A percentile compares a stretch with the other conserved stretches of the same genome.
Conservation (phyloP, 163 green algal species). For the Prototheca stagnorum region DNA sequence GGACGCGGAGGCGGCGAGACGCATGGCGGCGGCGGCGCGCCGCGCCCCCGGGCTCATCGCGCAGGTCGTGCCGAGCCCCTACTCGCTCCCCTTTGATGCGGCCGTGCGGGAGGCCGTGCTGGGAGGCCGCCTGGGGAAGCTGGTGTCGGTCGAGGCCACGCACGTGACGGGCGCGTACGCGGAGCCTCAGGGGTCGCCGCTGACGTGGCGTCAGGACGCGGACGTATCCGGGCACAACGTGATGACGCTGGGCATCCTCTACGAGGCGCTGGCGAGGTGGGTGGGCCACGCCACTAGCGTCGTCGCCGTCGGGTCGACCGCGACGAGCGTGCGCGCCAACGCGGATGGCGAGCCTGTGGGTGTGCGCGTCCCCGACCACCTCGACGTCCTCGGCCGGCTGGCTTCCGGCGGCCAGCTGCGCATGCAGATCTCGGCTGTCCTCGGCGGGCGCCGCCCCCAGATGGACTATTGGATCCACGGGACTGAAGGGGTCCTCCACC, state of each 20-base stretch:
- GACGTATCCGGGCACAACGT: slow-evolving; percentile 20
- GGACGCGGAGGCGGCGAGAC: slow-evolving; percentile 10
- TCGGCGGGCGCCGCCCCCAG: slow-evolving; percentile 10
- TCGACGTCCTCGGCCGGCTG: slow-evolving; percentile 21
- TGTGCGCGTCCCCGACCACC: slow-evolving; percentile 16
- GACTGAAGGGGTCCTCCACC: neutral
- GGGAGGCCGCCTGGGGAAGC: neutral
- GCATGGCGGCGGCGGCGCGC: slow-evolving; percentile 11
- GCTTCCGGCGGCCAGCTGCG: slow-evolving; percentile 18
- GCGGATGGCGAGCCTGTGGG: neutral
- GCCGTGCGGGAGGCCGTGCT: slow-evolving; percentile 6
- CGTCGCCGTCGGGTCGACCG: slow-evolving; percentile 8
- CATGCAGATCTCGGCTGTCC: slow-evolving; percentile 14
- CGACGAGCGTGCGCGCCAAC: slow-evolving; percentile 8
- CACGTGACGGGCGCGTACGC: too few species aligned
- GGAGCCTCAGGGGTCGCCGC: too few species aligned
- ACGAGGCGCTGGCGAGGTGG: slow-evolving; percentile 24
- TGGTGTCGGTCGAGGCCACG: neutral
- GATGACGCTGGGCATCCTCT: slow-evolving; percentile 17
- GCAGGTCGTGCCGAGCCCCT: slow-evolving; percentile 20
- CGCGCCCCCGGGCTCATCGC: slow-evolving; percentile 8
- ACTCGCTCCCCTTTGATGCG: slow-evolving; percentile 19
- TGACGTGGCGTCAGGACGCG: slow-evolving; percentile 8
- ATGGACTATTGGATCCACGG: neutral
- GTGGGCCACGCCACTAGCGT: slow-evolving; percentile 16